Conservation (phyloP, 345 rosid species). For the Acer campestre region DNA sequence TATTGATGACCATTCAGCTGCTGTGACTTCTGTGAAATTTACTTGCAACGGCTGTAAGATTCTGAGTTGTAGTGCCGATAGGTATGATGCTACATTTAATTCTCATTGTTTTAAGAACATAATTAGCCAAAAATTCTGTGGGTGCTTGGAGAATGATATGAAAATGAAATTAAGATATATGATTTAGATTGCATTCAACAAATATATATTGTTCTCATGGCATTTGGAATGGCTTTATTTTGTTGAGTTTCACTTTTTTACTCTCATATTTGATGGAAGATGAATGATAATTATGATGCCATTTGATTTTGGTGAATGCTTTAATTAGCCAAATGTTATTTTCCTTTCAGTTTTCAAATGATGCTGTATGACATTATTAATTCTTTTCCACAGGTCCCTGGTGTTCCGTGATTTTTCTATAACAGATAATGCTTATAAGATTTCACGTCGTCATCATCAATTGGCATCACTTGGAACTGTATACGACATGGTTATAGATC, state of each 20-base stretch:
- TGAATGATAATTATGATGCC: background rate
- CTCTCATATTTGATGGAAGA: background rate
- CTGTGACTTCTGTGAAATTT: conserved; percentile 75
- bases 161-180: conserved; percentile 7
- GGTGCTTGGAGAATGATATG: background rate
- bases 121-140: background rate
- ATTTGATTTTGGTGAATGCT: conserved; percentile 10
- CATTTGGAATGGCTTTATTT: conserved; percentile 6
- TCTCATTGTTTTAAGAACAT: background rate
- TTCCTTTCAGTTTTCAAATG: background rate
- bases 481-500: conserved; percentile 81
- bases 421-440: conserved; percentile 36
- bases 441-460: conserved; percentile 63
- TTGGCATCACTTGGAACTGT: conserved; percentile 76
- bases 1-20: conserved; percentile 70
- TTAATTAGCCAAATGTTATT: conserved; percentile 5
- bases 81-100: conserved; percentile 41
- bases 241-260: background rate
- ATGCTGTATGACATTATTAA: conserved; percentile 17
- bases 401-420: conserved; percentile 59
- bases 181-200: conserved; percentile 6
- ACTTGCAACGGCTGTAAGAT: conserved; percentile 56
- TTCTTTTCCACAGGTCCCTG: conserved; percentile 51
- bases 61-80: conserved; percentile 78
- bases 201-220: conserved; percentile 9